phyloP scores from a whole-genome alignment of 208 protist species.

The Jaenimonas drosophilae region DNA sequence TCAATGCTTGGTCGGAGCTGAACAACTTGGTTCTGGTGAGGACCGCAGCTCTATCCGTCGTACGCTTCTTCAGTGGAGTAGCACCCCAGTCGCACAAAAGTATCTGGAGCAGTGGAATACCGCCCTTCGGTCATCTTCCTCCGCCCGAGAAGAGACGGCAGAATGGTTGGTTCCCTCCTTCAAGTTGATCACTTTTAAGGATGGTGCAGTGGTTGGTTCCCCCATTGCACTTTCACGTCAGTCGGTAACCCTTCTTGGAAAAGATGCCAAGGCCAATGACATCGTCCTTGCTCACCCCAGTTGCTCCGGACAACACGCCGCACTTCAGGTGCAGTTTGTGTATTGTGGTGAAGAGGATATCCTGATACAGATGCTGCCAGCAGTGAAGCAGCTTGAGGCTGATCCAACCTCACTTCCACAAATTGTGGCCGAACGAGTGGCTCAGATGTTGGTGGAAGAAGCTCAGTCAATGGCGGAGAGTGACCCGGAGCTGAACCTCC shows the following conservation, averaged over 20 bases:
- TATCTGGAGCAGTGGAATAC: background rate
- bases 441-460: background rate
- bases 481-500: background rate
- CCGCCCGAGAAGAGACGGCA: background rate
- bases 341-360: constrained; percentile 8
- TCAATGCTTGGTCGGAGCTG: too few relatives aligned
- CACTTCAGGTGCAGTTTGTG: constrained; percentile 50
- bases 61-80: background rate
- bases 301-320: constrained; percentile 78
- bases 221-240: constrained; percentile 23
- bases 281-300: constrained; percentile 58
- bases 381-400: constrained; percentile 3
- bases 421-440: background rate
- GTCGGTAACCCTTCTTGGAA: constrained; percentile 56
- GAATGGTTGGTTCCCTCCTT: constrained; percentile 44
- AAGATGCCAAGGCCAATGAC: constrained; percentile 48
- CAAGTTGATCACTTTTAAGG: constrained; percentile 47
- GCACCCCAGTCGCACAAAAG: background rate
- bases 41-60: background rate
- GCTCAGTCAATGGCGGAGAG: background rate
- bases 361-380: constrained; percentile 4
- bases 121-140: too few relatives aligned
- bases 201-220: constrained; percentile 18
- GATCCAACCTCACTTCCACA: too few relatives aligned
- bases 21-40: background rate